Conservation (phyloP, 768 basidiomycete genomes). For the Russula vinacea region DNA sequence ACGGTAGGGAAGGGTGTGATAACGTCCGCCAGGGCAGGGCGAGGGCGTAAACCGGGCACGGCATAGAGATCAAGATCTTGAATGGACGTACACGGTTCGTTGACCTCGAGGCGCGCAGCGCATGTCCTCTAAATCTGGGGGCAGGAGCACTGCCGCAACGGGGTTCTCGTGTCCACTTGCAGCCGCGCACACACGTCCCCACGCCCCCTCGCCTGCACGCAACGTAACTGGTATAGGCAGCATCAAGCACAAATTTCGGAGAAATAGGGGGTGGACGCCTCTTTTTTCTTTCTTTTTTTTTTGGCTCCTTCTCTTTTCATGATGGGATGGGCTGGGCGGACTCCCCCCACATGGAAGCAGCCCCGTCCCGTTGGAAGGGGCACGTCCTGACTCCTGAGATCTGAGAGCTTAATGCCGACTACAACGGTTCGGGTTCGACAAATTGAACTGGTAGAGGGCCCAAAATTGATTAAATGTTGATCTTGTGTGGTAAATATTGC, state of each 20-base stretch:
- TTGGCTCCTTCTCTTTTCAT: too few species aligned
- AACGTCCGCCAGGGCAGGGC: slow-evolving; percentile 23
- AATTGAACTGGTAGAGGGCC: neutral
- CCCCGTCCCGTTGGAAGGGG: neutral
- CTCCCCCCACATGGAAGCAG: too few species aligned
- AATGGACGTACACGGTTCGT: neutral
- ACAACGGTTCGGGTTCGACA: neutral
- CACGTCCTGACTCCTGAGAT: too few species aligned
- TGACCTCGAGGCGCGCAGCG: slow-evolving; percentile 17
- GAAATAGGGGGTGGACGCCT: neutral
- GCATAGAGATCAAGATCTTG: slow-evolving; percentile 21
- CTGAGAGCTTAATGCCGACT: slow-evolving; percentile 15
- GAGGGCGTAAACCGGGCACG: slow-evolving; percentile 1
- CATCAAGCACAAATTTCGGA: slow-evolving; percentile 5
- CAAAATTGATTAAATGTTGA: too few species aligned
- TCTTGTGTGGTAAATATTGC: neutral
- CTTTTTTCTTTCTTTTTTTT: neutral
- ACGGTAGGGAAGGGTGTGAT: slow-evolving; percentile 16
- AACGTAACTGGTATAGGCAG: neutral
- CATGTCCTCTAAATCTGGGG: neutral
- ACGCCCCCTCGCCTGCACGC: slow-evolving; percentile 5
- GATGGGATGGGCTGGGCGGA: too few species aligned
- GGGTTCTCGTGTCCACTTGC: neutral
- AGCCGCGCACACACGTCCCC: neutral
- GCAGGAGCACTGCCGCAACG: slow-evolving; percentile 19